These are phyloP conservation scores for Sugiyamaella grinbergsii DNA, from an alignment of 1,139 yeast species.

Conservation along the genomic window DNA sequence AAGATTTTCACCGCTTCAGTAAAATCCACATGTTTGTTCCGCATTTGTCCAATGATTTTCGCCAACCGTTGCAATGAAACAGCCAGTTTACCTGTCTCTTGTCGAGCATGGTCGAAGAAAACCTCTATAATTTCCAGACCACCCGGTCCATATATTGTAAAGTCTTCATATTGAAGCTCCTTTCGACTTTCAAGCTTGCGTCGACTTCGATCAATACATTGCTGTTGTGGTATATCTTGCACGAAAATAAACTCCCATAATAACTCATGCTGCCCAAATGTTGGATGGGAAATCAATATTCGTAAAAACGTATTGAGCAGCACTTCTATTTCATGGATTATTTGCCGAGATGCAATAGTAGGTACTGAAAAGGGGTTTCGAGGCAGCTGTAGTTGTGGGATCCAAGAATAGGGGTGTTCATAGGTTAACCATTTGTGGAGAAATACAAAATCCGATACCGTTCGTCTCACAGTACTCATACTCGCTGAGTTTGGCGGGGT, in stretches of 20 bases:
- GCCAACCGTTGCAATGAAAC: slow-evolving; percentile 27
- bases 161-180: slow-evolving; percentile 40
- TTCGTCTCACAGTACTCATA: slow-evolving; percentile 40
- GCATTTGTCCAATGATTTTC: slow-evolving; percentile 25
- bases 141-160: slow-evolving; percentile 29
- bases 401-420: slow-evolving; percentile 44
- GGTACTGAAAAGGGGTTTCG: slow-evolving; percentile 43
- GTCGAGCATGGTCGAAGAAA: slow-evolving; percentile 36
- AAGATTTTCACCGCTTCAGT: slow-evolving; percentile 30
- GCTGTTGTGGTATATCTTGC: slow-evolving; percentile 43
- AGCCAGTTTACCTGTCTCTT: slow-evolving; percentile 29
- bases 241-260: slow-evolving; percentile 51
- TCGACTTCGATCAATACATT: slow-evolving; percentile 41
- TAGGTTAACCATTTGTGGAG: slow-evolving; percentile 43
- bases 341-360: slow-evolving; percentile 41
- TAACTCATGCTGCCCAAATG: slow-evolving; percentile 42
- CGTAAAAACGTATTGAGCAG: slow-evolving; percentile 52
- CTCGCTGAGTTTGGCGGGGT: slow-evolving; percentile 25
- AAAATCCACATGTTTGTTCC: slow-evolving; percentile 31
- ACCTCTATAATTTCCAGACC: slow-evolving; percentile 34
- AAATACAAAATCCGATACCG: slow-evolving; percentile 45
- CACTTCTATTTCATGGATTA: slow-evolving; percentile 53
- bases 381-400: slow-evolving; percentile 39
- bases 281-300: slow-evolving; percentile 44
- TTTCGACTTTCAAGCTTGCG: slow-evolving; percentile 39